Evolutionary conservation across 768 basidiomycete genomes (phyloP).

Genomic region (Termitomyces sp.): DNA sequence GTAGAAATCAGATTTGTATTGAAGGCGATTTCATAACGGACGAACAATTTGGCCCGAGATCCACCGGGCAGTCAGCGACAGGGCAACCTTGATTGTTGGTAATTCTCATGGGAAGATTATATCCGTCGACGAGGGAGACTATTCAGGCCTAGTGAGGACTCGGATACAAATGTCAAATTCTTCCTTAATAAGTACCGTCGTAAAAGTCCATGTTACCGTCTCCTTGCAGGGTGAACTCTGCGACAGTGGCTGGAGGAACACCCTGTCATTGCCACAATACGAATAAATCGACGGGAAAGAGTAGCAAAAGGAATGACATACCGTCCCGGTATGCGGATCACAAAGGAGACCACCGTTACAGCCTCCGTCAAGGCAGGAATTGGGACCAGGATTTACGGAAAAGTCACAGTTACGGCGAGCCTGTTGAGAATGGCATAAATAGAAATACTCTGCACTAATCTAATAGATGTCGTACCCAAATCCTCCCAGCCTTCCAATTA

Average conservation of each 20-base stretch:
- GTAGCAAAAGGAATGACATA: slow-evolving; percentile 16
- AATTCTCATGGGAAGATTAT: slow-evolving; percentile 52
- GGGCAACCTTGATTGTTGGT: slow-evolving; percentile 45
- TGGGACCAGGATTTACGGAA: slow-evolving; percentile 45
- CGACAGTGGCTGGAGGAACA: slow-evolving; percentile 66
- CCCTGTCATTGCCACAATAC: slow-evolving; percentile 28
- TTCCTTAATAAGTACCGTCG: slow-evolving; percentile 38
- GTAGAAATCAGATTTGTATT: background rate
- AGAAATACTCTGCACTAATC: background rate
- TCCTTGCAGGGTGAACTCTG: slow-evolving; percentile 60
- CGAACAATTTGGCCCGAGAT: slow-evolving; percentile 50
- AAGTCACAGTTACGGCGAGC: slow-evolving; percentile 65
- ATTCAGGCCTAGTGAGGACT: background rate
- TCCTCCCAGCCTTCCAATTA: slow-evolving; percentile 63
- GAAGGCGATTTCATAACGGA: background rate
- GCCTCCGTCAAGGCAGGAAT: slow-evolving; percentile 60
- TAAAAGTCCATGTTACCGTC: slow-evolving; percentile 49
- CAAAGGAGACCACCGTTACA: slow-evolving; percentile 69
- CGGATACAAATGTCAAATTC: background rate
- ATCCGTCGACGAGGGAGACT: slow-evolving; percentile 61
- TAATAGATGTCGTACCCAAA: slow-evolving; percentile 37
- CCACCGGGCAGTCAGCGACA: slow-evolving; percentile 47
- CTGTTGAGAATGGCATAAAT: slow-evolving; percentile 28
- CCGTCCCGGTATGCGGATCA: slow-evolving; percentile 46
- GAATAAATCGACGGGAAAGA: background rate